Base-by-base conservation (phyloP, 2,329 filamentous ascomycete species). In the Penicillium janthinellum region DNA sequence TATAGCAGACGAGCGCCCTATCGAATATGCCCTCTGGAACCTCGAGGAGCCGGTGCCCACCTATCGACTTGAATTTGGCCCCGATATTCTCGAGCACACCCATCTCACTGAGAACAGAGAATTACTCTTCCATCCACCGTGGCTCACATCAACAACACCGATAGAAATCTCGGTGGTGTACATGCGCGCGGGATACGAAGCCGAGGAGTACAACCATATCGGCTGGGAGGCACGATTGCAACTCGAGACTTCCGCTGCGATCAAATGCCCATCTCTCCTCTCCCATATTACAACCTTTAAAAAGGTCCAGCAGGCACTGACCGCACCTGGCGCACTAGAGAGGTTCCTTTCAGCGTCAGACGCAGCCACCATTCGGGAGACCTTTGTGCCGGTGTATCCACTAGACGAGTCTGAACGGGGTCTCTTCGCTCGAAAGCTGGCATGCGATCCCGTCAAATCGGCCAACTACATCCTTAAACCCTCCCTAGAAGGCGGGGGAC, bases 261-360 rank as follows among this genome's bases (percentile, higher is more conserved):
- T 81, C 63, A 81, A 80, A 65, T 81, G 78, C 54, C 79, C 79
- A 0, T 74, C 75, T 7, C 63, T 81, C 12, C 66, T 79, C 11
- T 71, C 71, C 0, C 79, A 81, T 53, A 63, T 81, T 14, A 69
- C 74, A 0, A 79, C 75, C 5, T 76, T 79, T 52, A 81, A 81
- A 66, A 75, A 76, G 44, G 74, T 81, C 0, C 79, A 81, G 59
- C 73, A 78, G 59, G 74, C 74, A 10, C 71, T 81, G 2, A 67
- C 73, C 1, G 54, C 60, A 1, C 71, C 74, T 0, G 74, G 67
- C 0, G 67, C 63, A 0, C 58, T 80, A 7, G 70, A 76, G 28
- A 70, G 64, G 5, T 81, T 76, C 58, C 63, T 79, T 0, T 20
- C 62, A 2, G 38, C 63, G 5, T 66, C 70, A 5, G 67, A 75